A percentile compares a stretch with the other conserved stretches of the same genome.
phyloP scores from a whole-genome alignment of 768 basidiomycete species.

The Pholiota microspora region DNA sequence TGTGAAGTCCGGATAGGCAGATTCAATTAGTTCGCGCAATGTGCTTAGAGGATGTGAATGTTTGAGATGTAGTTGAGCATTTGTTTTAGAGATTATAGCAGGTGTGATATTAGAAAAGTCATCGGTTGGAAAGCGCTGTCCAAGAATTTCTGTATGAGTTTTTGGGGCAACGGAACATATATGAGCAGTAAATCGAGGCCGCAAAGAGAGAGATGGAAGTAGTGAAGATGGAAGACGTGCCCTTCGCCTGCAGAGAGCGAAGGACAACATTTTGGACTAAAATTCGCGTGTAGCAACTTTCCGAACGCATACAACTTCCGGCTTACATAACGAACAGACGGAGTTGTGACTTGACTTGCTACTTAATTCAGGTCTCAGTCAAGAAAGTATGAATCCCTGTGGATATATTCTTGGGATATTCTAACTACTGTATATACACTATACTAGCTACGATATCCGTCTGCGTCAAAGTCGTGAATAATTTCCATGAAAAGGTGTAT shows the following conservation, averaged over 20 bases:
- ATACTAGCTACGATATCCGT: conserved; percentile 32
- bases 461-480: conserved; percentile 27
- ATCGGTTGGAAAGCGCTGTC: conserved; percentile 74
- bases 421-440: conserved; percentile 28
- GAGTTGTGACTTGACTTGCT: too few relatives aligned
- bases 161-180: conserved; percentile 13
- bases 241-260: conserved; percentile 12
- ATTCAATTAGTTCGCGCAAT: conserved; percentile 79
- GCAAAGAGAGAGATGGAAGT: conserved; percentile 1
- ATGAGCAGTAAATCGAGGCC: conserved; percentile 1
- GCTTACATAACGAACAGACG: conserved; percentile 14
- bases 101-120: conserved; percentile 80
- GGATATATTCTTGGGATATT: conserved; percentile 16
- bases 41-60: conserved; percentile 85
- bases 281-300: background rate
- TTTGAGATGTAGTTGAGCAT: conserved; percentile 70
- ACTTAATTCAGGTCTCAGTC: too few relatives aligned
- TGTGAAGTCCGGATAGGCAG: conserved; percentile 74
- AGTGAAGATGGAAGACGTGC: conserved; percentile 3
- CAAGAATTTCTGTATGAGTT: conserved; percentile 49
- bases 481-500: conserved; percentile 25
- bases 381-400: conserved; percentile 7
- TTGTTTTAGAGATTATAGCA: conserved; percentile 80
- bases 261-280: conserved; percentile 13
- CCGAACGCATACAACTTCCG: background rate